phyloP scores from a whole-genome alignment of 768 basidiomycete genomes.

The Russula emetica region DNA sequence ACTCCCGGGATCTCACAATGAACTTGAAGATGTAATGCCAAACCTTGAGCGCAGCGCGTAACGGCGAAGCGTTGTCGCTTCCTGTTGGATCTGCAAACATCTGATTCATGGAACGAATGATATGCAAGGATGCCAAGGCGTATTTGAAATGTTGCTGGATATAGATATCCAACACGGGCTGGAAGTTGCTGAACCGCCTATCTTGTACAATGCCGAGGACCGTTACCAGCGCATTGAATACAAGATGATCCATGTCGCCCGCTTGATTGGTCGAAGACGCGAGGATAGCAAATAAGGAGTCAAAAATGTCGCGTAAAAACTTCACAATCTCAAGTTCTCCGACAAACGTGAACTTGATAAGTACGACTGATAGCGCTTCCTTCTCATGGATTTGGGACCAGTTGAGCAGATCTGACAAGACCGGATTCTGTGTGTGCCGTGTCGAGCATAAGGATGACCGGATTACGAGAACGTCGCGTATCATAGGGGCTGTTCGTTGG shows the following conservation, averaged over 20 bases:
- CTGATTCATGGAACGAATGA: constrained; percentile 83
- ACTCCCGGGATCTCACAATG: constrained; percentile 81
- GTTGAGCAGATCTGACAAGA: constrained; percentile 70
- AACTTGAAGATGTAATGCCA: constrained; percentile 98
- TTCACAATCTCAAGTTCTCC: constrained; percentile 94
- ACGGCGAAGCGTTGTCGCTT: constrained; percentile 64
- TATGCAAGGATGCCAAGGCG: constrained; percentile 73
- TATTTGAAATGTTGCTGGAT: constrained; percentile 86
- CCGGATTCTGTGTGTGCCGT: constrained; percentile 84
- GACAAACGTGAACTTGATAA: constrained; percentile 85
- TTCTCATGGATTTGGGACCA: constrained; percentile 72
- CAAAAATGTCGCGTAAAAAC: constrained; percentile 86
- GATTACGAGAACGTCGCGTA: constrained; percentile 74
- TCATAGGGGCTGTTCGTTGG: constrained; percentile 57
- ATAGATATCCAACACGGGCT: constrained; percentile 88
- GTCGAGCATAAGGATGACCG: constrained; percentile 92
- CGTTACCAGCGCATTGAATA: constrained; percentile 87
- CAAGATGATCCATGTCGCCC: constrained; percentile 77
- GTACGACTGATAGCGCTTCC: constrained; percentile 62
- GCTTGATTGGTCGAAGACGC: constrained; percentile 66
- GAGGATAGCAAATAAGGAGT: constrained; percentile 87
- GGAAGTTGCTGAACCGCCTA: constrained; percentile 92
- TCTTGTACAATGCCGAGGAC: constrained; percentile 92
- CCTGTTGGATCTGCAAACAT: constrained; percentile 71
- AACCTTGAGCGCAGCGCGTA: constrained; percentile 89